Evolutionary conservation across 2,329 filamentous ascomycete species (phyloP).

Genomic region (Cladophialophora carrionii): DNA sequence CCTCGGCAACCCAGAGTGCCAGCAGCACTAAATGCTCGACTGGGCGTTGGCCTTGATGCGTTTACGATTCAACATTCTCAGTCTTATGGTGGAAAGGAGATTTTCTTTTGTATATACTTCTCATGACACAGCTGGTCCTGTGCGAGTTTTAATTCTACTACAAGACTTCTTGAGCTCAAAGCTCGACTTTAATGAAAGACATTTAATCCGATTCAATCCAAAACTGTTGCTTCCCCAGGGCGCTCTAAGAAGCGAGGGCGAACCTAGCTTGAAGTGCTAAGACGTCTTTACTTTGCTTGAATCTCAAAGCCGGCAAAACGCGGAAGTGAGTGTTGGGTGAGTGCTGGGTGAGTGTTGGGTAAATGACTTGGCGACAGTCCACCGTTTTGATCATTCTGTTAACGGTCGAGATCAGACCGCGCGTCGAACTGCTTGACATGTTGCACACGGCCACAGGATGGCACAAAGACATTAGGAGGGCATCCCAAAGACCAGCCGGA

Average conservation of each 20-base stretch:
- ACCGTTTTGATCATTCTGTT: not conserved
- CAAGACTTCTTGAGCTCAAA: not conserved
- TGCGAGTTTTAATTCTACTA: not conserved
- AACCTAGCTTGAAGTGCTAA: not conserved
- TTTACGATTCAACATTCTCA: too few species aligned
- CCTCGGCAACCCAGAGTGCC: slow-evolving; percentile 21
- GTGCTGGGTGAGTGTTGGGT: too few species aligned
- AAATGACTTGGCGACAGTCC: not conserved
- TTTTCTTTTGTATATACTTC: not conserved
- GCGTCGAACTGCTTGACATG: not conserved
- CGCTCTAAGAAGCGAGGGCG: not conserved
- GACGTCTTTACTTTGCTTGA: not conserved
- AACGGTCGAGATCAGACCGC: not conserved
- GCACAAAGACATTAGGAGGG: not conserved
- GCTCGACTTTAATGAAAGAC: not conserved
- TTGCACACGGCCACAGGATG: too few species aligned
- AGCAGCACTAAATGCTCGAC: not conserved
- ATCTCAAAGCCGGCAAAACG: not conserved
- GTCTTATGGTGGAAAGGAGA: not conserved
- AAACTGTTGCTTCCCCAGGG: not conserved
- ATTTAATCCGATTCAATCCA: not conserved
- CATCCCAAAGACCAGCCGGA: not conserved
- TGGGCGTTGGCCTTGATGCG: not conserved
- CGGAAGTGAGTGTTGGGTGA: not conserved
- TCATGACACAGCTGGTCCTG: not conserved